Conservation (phyloP, 2,329 filamentous ascomycete species). For the Colletotrichum aenigma region DNA sequence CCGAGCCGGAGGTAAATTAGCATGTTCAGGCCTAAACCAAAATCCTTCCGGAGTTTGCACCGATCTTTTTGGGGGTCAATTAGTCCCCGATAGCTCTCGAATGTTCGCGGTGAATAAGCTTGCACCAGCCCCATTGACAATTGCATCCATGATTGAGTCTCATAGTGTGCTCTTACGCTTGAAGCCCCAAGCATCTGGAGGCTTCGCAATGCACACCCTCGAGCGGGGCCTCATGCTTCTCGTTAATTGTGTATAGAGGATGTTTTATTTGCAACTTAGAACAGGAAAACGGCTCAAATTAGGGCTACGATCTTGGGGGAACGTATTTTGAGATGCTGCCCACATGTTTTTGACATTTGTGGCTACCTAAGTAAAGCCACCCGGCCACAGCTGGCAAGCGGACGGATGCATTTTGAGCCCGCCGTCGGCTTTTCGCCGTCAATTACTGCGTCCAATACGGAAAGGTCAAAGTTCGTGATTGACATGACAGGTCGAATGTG, state of each 20-base stretch:
- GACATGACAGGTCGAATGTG: not conserved
- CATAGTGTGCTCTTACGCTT: not conserved
- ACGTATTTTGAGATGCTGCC: not conserved
- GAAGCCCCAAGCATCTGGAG: not conserved
- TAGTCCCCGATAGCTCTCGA: not conserved
- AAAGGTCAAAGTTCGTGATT: not conserved
- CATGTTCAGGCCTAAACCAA: not conserved
- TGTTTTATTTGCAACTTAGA: not conserved
- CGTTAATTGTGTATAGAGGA: not conserved
- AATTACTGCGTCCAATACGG: not conserved
- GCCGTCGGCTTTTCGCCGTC: fast-evolving
- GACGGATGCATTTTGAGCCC: not conserved
- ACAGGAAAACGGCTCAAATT: not conserved
- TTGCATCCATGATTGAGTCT: not conserved
- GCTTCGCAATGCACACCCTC: not conserved
- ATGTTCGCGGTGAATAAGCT: not conserved
- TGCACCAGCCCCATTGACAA: not conserved
- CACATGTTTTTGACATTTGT: not conserved
- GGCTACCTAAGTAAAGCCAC: not conserved
- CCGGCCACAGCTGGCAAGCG: not conserved
- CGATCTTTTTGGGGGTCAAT: not conserved
- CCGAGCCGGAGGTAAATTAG: not conserved
- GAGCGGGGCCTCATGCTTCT: not conserved
- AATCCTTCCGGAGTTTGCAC: conserved; percentile 20
- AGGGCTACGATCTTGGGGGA: not conserved